phyloP scores from a whole-genome alignment of 495 filamentous ascomycete species.

The Pseudomonodictys pantanalensis region DNA sequence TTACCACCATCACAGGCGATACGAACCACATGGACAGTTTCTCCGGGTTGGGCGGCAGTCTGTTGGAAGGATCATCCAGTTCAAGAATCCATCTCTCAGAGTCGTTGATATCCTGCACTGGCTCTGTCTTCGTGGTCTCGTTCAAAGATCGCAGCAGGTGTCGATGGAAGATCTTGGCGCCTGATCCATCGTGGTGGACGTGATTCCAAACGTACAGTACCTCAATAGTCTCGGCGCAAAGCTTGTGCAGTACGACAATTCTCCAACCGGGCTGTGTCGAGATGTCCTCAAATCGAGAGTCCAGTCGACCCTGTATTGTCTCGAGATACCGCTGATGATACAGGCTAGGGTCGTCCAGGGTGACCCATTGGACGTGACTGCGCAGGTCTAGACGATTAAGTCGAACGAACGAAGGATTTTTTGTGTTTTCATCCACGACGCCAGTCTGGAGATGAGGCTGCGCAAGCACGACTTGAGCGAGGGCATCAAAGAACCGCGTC shows the following conservation, averaged over 20 bases:
- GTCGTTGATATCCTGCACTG: not conserved
- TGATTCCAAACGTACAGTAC: conserved; percentile 26
- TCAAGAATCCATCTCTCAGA: conserved; percentile 6
- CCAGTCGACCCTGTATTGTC: conserved; percentile 11
- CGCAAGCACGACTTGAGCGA: conserved; percentile 8
- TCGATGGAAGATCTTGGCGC: conserved; percentile 20
- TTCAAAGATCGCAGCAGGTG: conserved; percentile 10
- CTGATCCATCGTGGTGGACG: conserved; percentile 19
- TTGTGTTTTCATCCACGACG: conserved; percentile 11
- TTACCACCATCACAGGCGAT: conserved; percentile 1
- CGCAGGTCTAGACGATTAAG: conserved; percentile 12
- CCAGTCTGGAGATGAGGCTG: conserved; percentile 20
- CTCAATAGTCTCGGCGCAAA: not conserved
- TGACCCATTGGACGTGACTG: conserved; percentile 15
- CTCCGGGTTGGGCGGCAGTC: conserved; percentile 22
- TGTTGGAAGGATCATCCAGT: conserved; percentile 5
- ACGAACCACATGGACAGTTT: conserved; percentile 12
- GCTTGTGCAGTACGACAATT: conserved; percentile 10
- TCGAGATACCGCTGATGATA: conserved; percentile 1
- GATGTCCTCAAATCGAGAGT: conserved; percentile 12
- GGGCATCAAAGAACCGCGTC: not conserved
- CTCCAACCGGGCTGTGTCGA: conserved; percentile 17
- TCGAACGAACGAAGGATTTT: conserved; percentile 12
- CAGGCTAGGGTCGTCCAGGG: not conserved
- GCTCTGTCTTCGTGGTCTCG: not conserved